These are phyloP conservation scores for Phyllachora maydis DNA, from an alignment of 2,329 filamentous ascomycete genomes.

Conservation along the genomic window DNA sequence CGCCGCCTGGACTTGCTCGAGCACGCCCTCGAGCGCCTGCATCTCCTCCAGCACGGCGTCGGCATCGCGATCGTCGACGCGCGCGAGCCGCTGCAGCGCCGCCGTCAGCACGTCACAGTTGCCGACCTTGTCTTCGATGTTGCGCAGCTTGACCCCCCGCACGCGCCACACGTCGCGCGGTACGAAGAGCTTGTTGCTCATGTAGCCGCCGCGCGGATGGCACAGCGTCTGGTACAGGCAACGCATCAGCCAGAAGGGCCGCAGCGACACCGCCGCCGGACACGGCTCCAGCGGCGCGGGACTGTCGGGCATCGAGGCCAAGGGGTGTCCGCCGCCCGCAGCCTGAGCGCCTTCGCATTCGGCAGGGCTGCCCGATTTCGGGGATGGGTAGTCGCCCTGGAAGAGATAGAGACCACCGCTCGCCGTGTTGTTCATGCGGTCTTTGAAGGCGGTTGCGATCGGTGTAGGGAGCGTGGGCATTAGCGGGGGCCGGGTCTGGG, in stretches of 20 bases:
- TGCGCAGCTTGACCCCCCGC: slow-evolving; percentile 81
- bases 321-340: too few relatives aligned
- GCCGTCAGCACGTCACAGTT: slow-evolving; percentile 84
- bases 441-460: slow-evolving; percentile 38
- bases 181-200: slow-evolving; percentile 81
- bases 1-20: slow-evolving; percentile 65
- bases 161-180: slow-evolving; percentile 87
- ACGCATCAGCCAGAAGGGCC: slow-evolving; percentile 96
- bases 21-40: slow-evolving; percentile 65
- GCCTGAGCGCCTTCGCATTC: too few relatives aligned
- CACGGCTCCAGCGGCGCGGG: slow-evolving; percentile 78
- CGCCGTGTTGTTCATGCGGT: slow-evolving; percentile 32
- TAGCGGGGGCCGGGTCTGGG: slow-evolving; percentile 26
- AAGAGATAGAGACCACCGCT: slow-evolving; percentile 61
- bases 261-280: slow-evolving; percentile 69
- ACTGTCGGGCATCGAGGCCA: too few relatives aligned
- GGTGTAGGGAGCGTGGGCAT: slow-evolving; percentile 50
- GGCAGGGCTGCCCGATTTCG: too few relatives aligned
- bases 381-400: slow-evolving; percentile 61
- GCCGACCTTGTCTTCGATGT: slow-evolving; percentile 79
- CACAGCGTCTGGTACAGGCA: slow-evolving; percentile 81
- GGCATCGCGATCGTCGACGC: slow-evolving; percentile 75
- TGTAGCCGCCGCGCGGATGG: slow-evolving; percentile 77
- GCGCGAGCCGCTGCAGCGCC: slow-evolving; percentile 61
- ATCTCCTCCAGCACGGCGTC: slow-evolving; percentile 88